phyloP scores from a whole-genome alignment of 75 land plant species.

The Larix kaempferi region DNA sequence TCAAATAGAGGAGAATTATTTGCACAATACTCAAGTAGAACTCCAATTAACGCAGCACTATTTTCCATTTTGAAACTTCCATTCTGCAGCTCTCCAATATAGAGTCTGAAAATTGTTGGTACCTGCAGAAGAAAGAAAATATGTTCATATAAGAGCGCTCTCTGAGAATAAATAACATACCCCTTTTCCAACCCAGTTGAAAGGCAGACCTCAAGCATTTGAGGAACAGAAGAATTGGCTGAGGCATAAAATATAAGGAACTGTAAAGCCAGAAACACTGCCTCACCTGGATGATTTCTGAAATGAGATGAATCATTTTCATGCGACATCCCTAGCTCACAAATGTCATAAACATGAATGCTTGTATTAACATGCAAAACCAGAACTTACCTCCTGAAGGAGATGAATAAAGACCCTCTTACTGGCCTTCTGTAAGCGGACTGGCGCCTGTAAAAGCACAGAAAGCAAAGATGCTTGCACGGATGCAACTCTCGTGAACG shows the following conservation, averaged over 20 bases:
- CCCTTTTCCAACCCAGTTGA: neutral
- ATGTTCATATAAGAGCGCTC: neutral
- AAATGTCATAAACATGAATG: constrained; percentile 3
- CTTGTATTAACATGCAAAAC: neutral
- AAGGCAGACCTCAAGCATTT: neutral
- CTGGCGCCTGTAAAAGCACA: constrained; percentile 50
- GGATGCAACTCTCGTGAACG: constrained; percentile 57
- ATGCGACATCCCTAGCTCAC: neutral
- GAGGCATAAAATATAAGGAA: neutral
- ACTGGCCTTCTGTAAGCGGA: constrained; percentile 53
- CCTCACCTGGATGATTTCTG: neutral
- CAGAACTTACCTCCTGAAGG: constrained; percentile 49
- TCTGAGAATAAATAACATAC: neutral
- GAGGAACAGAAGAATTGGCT: neutral
- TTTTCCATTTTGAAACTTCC: constrained; percentile 49
- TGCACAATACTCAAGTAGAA: constrained; percentile 59
- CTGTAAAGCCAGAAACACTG: neutral
- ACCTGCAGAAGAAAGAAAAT: constrained; percentile 42
- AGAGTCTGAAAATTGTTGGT: constrained; percentile 40
- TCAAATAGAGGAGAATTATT: constrained; percentile 38
- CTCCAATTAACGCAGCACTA: constrained; percentile 45
- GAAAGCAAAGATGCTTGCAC: constrained; percentile 63
- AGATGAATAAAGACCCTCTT: constrained; percentile 46
- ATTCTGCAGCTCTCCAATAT: constrained; percentile 66
- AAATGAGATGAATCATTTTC: neutral